Base-by-base conservation (phyloP, 352 stramenopile genomes). In the Phytophthora ohioensis region DNA sequence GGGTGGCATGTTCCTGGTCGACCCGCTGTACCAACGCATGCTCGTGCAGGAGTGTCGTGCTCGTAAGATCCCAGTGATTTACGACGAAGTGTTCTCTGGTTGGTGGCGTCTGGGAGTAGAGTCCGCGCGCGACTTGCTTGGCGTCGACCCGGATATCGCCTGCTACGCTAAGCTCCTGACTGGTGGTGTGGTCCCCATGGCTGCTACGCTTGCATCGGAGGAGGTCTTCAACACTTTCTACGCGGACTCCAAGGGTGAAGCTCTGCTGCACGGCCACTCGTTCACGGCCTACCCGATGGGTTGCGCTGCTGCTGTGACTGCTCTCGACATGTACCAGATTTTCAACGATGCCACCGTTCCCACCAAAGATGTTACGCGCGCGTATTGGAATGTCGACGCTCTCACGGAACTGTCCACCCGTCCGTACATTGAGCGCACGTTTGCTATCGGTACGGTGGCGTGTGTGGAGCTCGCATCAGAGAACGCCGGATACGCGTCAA, bases 101-200 rank as follows among this genome's bases (percentile, higher is more conserved):
- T 93, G 96, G 75, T 97, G 90, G 85, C 91, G 94, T 48, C 79
- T 98, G 12, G 94, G 94, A 32, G 88, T 95, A 8, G 73, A 95
- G 66, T 94, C 87, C 13, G 89, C 80, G 12, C 85, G 91, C 38
- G 92, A 98, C 57, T 57, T 97, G 39, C 77, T 98, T 1, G 82
- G 85, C 5, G 76, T 95, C 4, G 75, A 98, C 59, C 93, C 94
- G 1, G 94, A 98, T 57, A 91, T 98, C 58, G 80, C 90, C 0
- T 97, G 89, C 69, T 98, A 98, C 66, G 92, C 91, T 9, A 98
- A 98, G 76, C 79, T 98, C 5, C 71, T 98, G 17, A 97, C 93
- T 41, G 94, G 94, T 30, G 93, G 93, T 30, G 81, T 97, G 13
- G 81, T 98, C 5, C 91, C 93, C 2, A 77, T 98, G 31, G 85